These are phyloP conservation scores for Coprinopsis sp. DNA, from an alignment of 768 basidiomycete genomes.

Conservation along the genomic window DNA sequence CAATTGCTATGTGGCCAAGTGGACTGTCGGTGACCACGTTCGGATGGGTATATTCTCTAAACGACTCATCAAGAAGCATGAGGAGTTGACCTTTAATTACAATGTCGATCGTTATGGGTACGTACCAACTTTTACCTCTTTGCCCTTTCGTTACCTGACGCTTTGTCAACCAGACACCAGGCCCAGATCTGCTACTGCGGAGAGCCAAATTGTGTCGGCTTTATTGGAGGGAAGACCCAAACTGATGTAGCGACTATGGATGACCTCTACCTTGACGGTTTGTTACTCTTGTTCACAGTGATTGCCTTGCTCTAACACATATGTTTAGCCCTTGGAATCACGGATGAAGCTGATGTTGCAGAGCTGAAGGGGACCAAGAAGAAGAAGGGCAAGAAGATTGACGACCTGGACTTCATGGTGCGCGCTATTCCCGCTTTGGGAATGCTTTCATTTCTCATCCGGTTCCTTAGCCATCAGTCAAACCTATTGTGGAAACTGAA, in stretches of 20 bases:
- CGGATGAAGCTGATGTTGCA: constrained; percentile 80
- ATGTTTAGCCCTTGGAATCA: constrained; percentile 79
- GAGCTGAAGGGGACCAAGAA: constrained; percentile 91
- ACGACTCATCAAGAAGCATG: constrained; percentile 65
- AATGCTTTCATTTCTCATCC: constrained; percentile 1
- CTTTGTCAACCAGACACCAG: constrained; percentile 91
- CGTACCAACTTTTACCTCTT: constrained; percentile 21
- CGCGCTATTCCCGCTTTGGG: constrained; percentile 14
- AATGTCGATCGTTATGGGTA: constrained; percentile 99
- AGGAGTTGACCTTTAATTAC: constrained; percentile 98
- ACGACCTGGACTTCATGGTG: constrained; percentile 86
- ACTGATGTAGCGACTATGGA: constrained; percentile 94
- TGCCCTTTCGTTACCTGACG: no score
- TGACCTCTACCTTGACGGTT: constrained; percentile 90
- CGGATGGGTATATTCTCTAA: constrained; percentile 99
- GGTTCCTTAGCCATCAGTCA: constrained; percentile 61
- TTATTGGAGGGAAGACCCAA: constrained; percentile 97
- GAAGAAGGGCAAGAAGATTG: constrained; percentile 89
- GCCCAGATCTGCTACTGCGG: constrained; percentile 95
- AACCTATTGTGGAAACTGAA: constrained; percentile 71
- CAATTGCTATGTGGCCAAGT: constrained; percentile 97
- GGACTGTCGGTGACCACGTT: constrained; percentile 85
- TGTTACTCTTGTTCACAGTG: constrained; percentile 11
- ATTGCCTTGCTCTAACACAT: neutral
- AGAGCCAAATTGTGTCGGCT: constrained; percentile 92